phyloP scores from a whole-genome alignment of 2,329 filamentous ascomycete genomes.

The Sporothrix inflata region DNA sequence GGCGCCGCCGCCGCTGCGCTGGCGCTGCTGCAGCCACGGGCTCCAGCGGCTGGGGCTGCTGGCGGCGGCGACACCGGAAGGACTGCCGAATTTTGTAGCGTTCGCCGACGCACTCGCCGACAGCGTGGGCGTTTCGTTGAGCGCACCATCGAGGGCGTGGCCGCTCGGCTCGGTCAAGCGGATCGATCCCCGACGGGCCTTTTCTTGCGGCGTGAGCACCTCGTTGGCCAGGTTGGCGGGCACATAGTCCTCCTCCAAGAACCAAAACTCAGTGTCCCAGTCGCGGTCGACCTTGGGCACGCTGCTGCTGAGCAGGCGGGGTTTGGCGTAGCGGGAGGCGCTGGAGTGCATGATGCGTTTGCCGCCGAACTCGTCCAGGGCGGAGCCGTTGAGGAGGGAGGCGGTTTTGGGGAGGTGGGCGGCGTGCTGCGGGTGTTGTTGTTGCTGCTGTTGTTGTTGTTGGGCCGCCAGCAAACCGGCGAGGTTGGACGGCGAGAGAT shows the following conservation, averaged over 20 bases:
- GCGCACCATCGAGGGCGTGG: constrained; percentile 45
- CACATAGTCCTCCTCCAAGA: constrained; percentile 82
- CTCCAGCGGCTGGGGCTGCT: constrained; percentile 68
- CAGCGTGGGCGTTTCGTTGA: constrained; percentile 39
- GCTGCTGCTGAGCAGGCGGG: constrained; percentile 70
- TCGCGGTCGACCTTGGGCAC: constrained; percentile 63
- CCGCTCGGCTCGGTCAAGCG: constrained; percentile 42
- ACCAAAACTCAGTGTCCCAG: constrained; percentile 71
- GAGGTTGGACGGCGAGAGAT: constrained; percentile 49
- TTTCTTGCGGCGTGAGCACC: constrained; percentile 68
- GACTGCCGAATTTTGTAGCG: constrained; percentile 62
- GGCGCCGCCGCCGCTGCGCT: too few relatives aligned
- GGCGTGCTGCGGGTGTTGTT: background rate
- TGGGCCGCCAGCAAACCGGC: background rate
- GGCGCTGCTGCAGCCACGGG: constrained; percentile 49
- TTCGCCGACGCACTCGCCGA: constrained; percentile 39
- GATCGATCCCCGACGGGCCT: constrained; percentile 65
- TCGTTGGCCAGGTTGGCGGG: constrained; percentile 69
- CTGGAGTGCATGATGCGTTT: constrained; percentile 70
- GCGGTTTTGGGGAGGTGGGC: constrained; percentile 1
- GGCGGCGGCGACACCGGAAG: constrained; percentile 47
- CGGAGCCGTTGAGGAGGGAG: constrained; percentile 41
- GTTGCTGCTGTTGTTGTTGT: background rate
- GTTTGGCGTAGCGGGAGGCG: constrained; percentile 60
- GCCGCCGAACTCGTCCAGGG: constrained; percentile 64